phyloP scores from a whole-genome alignment of 768 basidiomycete genomes.

The Russula ochroleuca region DNA sequence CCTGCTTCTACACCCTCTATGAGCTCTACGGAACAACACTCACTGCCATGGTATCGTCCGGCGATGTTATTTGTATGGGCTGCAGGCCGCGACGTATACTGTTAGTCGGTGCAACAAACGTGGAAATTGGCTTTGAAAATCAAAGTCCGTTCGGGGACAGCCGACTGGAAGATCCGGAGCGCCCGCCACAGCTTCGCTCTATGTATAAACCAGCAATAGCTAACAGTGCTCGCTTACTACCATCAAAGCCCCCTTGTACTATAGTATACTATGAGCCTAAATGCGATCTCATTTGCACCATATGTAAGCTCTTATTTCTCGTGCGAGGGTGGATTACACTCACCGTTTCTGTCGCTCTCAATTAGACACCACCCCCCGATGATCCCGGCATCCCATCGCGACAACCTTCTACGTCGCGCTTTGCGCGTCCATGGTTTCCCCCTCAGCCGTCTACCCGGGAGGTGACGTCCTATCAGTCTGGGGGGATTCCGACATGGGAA shows the following conservation, averaged over 20 bases:
- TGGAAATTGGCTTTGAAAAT: conserved; percentile 20
- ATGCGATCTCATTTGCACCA: conserved; percentile 55
- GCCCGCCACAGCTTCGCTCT: not conserved
- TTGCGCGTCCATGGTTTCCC: conserved; percentile 52
- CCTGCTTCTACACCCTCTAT: not conserved
- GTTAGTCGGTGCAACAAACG: conserved; percentile 4
- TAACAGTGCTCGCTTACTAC: not conserved
- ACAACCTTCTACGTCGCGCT: conserved; percentile 31
- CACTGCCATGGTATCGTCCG: conserved; percentile 31
- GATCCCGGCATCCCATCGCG: conserved; percentile 38
- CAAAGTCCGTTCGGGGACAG: conserved; percentile 41
- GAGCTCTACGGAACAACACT: conserved; percentile 17
- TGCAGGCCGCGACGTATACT: conserved; percentile 12
- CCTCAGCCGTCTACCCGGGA: conserved; percentile 32
- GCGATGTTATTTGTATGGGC: conserved; percentile 29
- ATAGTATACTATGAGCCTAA: conserved; percentile 35
- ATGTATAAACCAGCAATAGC: not conserved
- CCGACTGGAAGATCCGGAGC: conserved; percentile 33
- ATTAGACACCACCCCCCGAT: conserved; percentile 56
- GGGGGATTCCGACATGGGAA: conserved; percentile 55
- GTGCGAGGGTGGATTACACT: not conserved
- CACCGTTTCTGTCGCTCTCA: conserved; percentile 3
- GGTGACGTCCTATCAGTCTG: conserved; percentile 63
- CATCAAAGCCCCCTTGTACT: not conserved
- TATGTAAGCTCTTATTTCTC: conserved; percentile 42